Evolutionary conservation across 73 alveolate genomes (phyloP).

Genomic region (Paraurostyla sp.): DNA sequence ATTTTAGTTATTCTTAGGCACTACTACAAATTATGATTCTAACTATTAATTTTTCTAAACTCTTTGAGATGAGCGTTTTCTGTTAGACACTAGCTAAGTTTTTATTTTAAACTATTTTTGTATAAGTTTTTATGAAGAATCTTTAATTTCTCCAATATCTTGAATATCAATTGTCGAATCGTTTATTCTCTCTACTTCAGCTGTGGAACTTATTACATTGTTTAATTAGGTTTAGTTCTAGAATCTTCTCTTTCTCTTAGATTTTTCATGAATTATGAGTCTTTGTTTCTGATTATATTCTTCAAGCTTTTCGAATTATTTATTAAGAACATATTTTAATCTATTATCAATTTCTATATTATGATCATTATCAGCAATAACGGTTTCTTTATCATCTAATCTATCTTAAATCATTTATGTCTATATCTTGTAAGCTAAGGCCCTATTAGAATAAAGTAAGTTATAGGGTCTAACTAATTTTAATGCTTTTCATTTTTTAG

Average conservation of each 20-base stretch:
- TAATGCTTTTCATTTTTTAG: not conserved
- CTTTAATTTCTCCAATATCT: not conserved
- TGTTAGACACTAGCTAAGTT: not conserved
- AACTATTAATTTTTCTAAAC: not conserved
- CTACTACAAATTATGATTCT: too few relatives aligned
- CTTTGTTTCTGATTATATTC: not conserved
- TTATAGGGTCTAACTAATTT: constrained; percentile 8
- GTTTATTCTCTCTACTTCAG: too few relatives aligned
- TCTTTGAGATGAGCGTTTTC: not conserved
- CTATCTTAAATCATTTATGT: constrained; percentile 7
- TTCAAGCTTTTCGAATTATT: not conserved
- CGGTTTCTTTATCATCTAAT: constrained; percentile 9
- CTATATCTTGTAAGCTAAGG: not conserved
- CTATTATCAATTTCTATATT: not conserved
- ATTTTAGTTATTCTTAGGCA: too few relatives aligned
- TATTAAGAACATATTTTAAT: not conserved
- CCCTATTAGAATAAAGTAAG: constrained; percentile 1
- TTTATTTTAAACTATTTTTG: not conserved
- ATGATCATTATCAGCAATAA: not conserved
- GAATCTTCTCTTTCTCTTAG: not conserved
- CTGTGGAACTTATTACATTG: too few relatives aligned
- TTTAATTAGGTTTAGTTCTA: too few relatives aligned
- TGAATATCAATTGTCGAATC: too few relatives aligned
- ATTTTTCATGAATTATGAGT: not conserved
- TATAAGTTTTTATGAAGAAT: not conserved